Base-by-base conservation (phyloP, 2,329 filamentous ascomycete genomes). In the Aspergillus phoenicis region DNA sequence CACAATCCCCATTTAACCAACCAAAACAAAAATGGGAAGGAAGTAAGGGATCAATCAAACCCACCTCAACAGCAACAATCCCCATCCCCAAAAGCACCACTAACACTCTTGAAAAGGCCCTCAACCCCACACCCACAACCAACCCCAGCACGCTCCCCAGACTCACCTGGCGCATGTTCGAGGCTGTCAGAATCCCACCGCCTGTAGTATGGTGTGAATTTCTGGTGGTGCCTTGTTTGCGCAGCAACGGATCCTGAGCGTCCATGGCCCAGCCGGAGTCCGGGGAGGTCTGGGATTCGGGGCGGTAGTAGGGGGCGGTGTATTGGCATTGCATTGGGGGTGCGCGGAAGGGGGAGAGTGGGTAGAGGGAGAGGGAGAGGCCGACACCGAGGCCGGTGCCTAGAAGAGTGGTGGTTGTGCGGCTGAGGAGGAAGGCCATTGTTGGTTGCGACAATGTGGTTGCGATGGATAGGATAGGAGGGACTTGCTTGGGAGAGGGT, bases 111-210 rank as follows among this genome's bases (percentile, higher is more conserved):
- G 77, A 80, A 62, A 82, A 81, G 22, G 78, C 77, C 55, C 78
- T 71, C 64, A 82, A 59, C 13, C 79, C 73, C 53, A 81, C 67
- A 1, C 80, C 80, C 2, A 73, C 73, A 5, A 79, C 73, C 20
- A 82, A 63, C 2, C 80, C 80, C 49, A 81, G 63, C 8, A 81
- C 76, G 62, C 79, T 80, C 1, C 80, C 80, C 58, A 81, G 49
- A 64, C 78, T 80, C 49, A 81, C 71, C 67, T 82, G 79, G 15
- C 76, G 75, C 68, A 80, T 77, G 38, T 72, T 76, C 24, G 68
- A 68, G 17, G 71, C 69, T 10, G 69, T 75, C 59, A 77, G 53
- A n/a, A 75, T 61, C 5, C 70, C 65, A 41, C 53, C 62, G 8
- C 54, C 57, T 2, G 33, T 4, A 15, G 33, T 36, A 33, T 1